These are phyloP conservation scores for Boletellus emodensis DNA, from an alignment of 768 basidiomycete species.

Conservation along the genomic window DNA sequence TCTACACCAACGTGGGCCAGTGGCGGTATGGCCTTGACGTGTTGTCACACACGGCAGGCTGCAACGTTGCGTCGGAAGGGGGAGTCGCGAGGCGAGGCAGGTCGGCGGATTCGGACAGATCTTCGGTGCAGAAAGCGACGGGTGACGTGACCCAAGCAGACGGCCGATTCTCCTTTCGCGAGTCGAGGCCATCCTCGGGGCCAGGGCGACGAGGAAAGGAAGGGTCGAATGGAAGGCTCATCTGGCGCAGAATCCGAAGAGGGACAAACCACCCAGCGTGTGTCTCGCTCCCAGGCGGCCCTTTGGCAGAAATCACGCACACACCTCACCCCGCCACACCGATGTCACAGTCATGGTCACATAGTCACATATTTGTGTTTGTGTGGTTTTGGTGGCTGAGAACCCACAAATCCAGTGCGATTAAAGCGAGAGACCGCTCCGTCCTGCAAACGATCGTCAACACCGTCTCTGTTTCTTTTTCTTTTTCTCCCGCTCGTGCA, in stretches of 20 bases:
- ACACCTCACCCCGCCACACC: slow-evolving; percentile 2
- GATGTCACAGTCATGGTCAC: background rate
- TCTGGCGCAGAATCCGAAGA: too few relatives aligned
- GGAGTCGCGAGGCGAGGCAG: slow-evolving; percentile 2
- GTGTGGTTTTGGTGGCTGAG: slow-evolving; percentile 26
- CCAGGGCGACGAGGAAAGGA: background rate
- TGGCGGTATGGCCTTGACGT: slow-evolving; percentile 22
- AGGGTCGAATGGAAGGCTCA: too few relatives aligned
- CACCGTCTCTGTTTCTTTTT: slow-evolving; percentile 35
- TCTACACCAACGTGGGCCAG: slow-evolving; percentile 18
- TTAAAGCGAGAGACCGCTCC: slow-evolving; percentile 21
- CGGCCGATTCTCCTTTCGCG: too few relatives aligned
- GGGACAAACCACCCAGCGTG: too few relatives aligned
- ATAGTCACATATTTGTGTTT: slow-evolving; percentile 13
- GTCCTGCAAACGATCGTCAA: slow-evolving; percentile 52
- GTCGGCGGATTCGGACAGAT: background rate
- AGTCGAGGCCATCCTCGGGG: background rate
- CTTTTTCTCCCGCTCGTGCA: slow-evolving; percentile 28
- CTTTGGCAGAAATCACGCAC: slow-evolving; percentile 34
- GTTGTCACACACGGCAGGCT: slow-evolving; percentile 22
- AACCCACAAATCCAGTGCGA: slow-evolving; percentile 16
- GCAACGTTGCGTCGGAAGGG: slow-evolving; percentile 13
- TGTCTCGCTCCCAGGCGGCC: slow-evolving; percentile 10
- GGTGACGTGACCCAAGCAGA: too few relatives aligned
- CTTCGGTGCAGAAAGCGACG: too few relatives aligned